phyloP scores from a whole-genome alignment of 441 rosid species.

The Euphorbia schlechtendalii region DNA sequence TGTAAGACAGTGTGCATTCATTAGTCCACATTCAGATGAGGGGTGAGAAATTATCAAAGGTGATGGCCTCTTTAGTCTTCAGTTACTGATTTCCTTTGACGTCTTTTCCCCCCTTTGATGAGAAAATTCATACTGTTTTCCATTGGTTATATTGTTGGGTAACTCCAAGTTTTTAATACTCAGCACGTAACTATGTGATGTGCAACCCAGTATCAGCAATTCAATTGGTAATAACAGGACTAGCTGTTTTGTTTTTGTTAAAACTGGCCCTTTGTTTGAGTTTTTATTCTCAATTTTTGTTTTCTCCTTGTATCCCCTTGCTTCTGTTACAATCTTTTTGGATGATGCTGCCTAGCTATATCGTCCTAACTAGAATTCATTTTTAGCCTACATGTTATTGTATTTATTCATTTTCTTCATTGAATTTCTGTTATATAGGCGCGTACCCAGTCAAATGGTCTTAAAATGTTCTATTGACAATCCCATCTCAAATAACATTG shows the following conservation, averaged over 20 bases:
- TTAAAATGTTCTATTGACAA: slow-evolving; percentile 30
- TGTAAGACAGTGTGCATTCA: background rate
- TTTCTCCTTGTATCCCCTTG: background rate
- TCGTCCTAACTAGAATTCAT: background rate
- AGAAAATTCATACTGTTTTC: background rate
- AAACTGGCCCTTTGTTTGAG: background rate
- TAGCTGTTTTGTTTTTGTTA: background rate
- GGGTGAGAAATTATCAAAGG: background rate
- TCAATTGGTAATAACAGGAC: background rate
- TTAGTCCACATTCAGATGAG: background rate
- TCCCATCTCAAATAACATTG: slow-evolving; percentile 19
- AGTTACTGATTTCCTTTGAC: background rate
- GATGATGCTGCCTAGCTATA: background rate
- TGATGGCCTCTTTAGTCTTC: background rate
- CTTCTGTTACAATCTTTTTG: background rate
- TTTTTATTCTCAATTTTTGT: background rate
- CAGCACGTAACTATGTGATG: background rate
- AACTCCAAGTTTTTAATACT: no score
- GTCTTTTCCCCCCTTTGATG: background rate
- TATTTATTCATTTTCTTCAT: no score
- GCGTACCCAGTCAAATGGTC: slow-evolving; percentile 23
- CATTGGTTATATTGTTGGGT: background rate
- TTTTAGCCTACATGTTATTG: background rate
- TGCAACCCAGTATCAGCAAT: background rate
- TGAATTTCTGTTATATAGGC: slow-evolving; percentile 21